Evolutionary conservation across 2,329 filamentous ascomycete species (phyloP), one percentile per base, ranked within the genome.

Genomic region (Hypoxylon sp.): DNA sequence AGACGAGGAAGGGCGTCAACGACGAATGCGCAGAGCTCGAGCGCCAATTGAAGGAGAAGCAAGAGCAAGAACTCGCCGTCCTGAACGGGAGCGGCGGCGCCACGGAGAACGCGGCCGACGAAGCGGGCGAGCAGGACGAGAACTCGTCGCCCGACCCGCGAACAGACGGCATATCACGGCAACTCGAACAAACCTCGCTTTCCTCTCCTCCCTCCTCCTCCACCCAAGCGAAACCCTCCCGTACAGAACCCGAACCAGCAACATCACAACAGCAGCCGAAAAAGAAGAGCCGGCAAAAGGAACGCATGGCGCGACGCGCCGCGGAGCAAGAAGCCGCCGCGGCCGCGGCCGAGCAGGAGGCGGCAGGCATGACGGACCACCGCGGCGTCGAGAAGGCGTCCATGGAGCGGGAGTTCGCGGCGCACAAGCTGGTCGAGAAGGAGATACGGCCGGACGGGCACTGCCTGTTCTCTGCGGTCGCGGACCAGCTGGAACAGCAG

Each of bases 271-370:
- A 55, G 52, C 51, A 60, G 51, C 69, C 60, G 15, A 92, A 88
- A 77, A 97, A 96, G 73, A 88, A 89, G 23, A 98, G 97, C 74
- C 85, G 95, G 11, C 91, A 95, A 72, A 97, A 96, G 74, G 95
- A 94, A 60, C 88, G 95, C 1, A 82, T 98, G 13, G 95, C 95
- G 17, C 88, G 94, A 21, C 88, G 95, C 46, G 91, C 92, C 3
- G 94, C 93, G 3, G 92, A 97, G 72, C 86, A 90, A 66, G 89
- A 92, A 62, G 89, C 88, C 4, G 82, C 85, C 4, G 81, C 87
- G 0, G 80, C 79, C 1, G 81, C 85, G 31, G 94, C 94, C 0
- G 86, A 88, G 57, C 78, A 85, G 57, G 94, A 98, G 74, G 94
- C 93, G 0, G 79, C 84, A 3, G 79, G 77, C 63, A 88, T 92